Conservation (phyloP, 2,329 filamentous ascomycete species). For the Coleophoma crateriformis region DNA sequence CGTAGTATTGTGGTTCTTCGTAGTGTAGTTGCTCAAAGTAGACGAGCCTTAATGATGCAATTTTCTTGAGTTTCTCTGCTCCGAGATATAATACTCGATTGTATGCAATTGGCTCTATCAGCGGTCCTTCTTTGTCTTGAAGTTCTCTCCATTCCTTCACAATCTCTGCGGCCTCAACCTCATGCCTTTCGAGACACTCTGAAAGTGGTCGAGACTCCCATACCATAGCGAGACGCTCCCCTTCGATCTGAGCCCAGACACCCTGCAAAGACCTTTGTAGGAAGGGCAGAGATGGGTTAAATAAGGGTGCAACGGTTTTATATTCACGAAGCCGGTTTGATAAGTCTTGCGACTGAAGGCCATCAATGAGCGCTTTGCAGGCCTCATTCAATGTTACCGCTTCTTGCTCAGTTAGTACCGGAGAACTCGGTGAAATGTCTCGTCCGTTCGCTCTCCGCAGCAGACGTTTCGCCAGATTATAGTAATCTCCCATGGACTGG, state of each 20-base stretch:
- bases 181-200: slow-evolving; percentile 29
- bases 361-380: slow-evolving; percentile 47
- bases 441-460: slow-evolving; percentile 21
- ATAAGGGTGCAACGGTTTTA: slow-evolving; percentile 37
- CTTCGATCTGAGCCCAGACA: slow-evolving; percentile 48
- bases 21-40: slow-evolving; percentile 46
- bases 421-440: slow-evolving; percentile 16
- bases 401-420: slow-evolving; percentile 28
- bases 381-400: slow-evolving; percentile 45
- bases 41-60: slow-evolving; percentile 47
- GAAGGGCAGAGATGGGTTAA: slow-evolving; percentile 17
- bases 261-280: slow-evolving; percentile 44
- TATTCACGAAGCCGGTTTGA: slow-evolving; percentile 38
- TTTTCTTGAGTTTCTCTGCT: slow-evolving; percentile 43
- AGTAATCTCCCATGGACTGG: slow-evolving; percentile 24
- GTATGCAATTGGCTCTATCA: slow-evolving; percentile 40
- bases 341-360: slow-evolving; percentile 42
- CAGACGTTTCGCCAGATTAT: slow-evolving; percentile 21
- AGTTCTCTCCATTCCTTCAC: slow-evolving; percentile 40
- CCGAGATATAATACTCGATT: slow-evolving; percentile 46
- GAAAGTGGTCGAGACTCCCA: slow-evolving; percentile 33
- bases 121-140: slow-evolving; percentile 26
- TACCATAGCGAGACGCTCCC: slow-evolving; percentile 44
- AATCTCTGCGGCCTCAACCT: slow-evolving; percentile 29
- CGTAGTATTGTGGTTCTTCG: slow-evolving; percentile 47